Conservation (phyloP, 768 basidiomycete species). For the Lactarius pseudohatsudake region DNA sequence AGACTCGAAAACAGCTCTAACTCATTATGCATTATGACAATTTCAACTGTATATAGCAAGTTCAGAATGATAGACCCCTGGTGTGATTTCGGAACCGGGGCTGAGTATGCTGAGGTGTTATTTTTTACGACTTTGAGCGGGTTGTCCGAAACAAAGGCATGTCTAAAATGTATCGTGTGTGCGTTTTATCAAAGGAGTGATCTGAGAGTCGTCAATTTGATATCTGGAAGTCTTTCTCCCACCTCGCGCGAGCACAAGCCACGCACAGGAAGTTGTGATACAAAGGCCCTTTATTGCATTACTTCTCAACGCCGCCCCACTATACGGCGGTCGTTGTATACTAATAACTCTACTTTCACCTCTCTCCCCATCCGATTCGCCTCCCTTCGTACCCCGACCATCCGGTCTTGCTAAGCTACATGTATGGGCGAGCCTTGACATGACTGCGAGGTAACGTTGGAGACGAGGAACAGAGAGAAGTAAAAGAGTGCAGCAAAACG, state of each 20-base stretch:
- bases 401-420: constrained; percentile 10
- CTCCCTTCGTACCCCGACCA: not conserved
- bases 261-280: constrained; percentile 18
- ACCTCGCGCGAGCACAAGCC: not conserved
- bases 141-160: not conserved
- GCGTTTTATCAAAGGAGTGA: not conserved
- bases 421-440: constrained; percentile 6
- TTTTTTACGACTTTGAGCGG: not conserved
- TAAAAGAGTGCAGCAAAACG: constrained; percentile 17
- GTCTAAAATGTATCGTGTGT: not conserved
- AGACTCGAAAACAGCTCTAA: no score
- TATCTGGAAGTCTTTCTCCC: no score
- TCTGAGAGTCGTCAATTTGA: not conserved
- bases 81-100: not conserved
- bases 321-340: constrained; percentile 26
- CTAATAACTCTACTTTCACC: constrained; percentile 24
- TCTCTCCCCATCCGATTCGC: not conserved
- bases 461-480: constrained; percentile 3
- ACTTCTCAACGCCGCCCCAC: constrained; percentile 28
- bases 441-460: constrained; percentile 1
- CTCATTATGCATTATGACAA: no score
- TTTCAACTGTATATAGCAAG: no score
- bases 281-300: constrained; percentile 29
- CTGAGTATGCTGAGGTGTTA: not conserved
- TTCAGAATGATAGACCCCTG: no score